Evolutionary conservation across 345 rosid species (phyloP).

Genomic region (Euphorbia pulcherrima): DNA sequence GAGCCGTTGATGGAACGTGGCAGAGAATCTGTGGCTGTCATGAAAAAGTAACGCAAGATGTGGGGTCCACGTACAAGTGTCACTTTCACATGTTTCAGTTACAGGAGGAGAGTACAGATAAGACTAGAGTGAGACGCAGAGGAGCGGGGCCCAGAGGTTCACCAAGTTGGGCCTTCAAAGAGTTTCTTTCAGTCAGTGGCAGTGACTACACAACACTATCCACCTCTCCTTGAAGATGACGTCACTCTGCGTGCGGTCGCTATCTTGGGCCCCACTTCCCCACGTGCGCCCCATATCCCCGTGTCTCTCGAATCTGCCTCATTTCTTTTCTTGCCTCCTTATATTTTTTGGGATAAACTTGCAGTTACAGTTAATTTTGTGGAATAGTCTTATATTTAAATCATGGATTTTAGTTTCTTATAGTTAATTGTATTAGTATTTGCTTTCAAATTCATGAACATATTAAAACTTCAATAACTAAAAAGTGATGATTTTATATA

Average conservation of each 20-base stretch:
- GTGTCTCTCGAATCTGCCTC: background rate
- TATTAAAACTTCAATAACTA: too few species aligned
- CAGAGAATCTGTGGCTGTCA: slow-evolving; percentile 9
- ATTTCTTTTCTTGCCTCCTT: background rate
- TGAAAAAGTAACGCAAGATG: background rate
- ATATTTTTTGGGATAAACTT: too few species aligned
- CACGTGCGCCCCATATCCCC: slow-evolving; percentile 26
- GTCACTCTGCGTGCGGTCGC: slow-evolving; percentile 15
- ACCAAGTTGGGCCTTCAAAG: background rate
- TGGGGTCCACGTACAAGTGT: slow-evolving; percentile 13
- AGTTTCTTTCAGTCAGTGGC: background rate
- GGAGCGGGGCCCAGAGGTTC: slow-evolving; percentile 4
- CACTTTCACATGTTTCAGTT: background rate
- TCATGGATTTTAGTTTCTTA: too few species aligned
- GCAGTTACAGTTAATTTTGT: too few species aligned
- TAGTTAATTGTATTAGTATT: too few species aligned
- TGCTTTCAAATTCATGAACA: too few species aligned
- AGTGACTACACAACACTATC: slow-evolving; percentile 1
- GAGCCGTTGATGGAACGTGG: slow-evolving; percentile 18
- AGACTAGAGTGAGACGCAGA: slow-evolving; percentile 14
- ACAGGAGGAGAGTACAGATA: slow-evolving; percentile 10
- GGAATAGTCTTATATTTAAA: too few species aligned
- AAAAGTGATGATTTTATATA: too few species aligned
- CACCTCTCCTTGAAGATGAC: background rate
- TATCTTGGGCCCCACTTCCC: slow-evolving; percentile 12